Conservation (phyloP, 306 rosid genomes). For the Glycine soja region DNA sequence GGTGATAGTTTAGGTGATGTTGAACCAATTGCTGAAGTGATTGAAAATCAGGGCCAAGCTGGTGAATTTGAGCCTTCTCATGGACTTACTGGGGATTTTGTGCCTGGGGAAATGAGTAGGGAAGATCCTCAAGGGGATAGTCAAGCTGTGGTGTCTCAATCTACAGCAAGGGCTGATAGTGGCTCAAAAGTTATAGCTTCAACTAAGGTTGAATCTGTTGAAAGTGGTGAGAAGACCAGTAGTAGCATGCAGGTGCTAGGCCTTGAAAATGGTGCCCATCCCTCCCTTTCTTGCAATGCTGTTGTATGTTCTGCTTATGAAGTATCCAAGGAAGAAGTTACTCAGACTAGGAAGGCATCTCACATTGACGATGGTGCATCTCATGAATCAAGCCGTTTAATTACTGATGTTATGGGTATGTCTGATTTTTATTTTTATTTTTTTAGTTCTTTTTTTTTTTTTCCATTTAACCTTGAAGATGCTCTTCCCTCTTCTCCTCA, state of each 20-base stretch:
- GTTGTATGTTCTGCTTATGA: conserved; percentile 70
- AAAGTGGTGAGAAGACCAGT: conserved; percentile 89
- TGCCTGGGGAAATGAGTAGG: conserved; percentile 77
- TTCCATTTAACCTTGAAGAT: conserved; percentile 29
- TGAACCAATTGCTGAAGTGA: conserved; percentile 83
- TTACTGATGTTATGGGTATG: conserved; percentile 65
- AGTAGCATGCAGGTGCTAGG: conserved; percentile 62
- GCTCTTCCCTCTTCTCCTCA: not conserved
- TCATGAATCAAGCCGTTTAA: conserved; percentile 62
- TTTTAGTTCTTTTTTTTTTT: conserved; percentile 19
- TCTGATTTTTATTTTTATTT: not conserved
- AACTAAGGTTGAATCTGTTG: conserved; percentile 87
- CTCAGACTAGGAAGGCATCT: conserved; percentile 75
- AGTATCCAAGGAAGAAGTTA: conserved; percentile 73
- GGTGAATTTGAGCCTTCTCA: conserved; percentile 76
- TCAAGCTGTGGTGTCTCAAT: conserved; percentile 87
- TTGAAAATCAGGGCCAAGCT: conserved; percentile 88
- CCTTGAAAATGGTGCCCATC: conserved; percentile 66
- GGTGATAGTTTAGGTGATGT: conserved; percentile 93
- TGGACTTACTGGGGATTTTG: conserved; percentile 77
- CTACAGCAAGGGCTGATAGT: conserved; percentile 86
- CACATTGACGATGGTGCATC: conserved; percentile 58
- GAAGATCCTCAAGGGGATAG: conserved; percentile 91
- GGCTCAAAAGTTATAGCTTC: conserved; percentile 83
- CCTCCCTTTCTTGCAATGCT: conserved; percentile 88